A percentile compares a stretch with the other conserved stretches of the same genome.
phyloP scores from a whole-genome alignment of 208 protist species.

The Wallacemonas sp. region DNA sequence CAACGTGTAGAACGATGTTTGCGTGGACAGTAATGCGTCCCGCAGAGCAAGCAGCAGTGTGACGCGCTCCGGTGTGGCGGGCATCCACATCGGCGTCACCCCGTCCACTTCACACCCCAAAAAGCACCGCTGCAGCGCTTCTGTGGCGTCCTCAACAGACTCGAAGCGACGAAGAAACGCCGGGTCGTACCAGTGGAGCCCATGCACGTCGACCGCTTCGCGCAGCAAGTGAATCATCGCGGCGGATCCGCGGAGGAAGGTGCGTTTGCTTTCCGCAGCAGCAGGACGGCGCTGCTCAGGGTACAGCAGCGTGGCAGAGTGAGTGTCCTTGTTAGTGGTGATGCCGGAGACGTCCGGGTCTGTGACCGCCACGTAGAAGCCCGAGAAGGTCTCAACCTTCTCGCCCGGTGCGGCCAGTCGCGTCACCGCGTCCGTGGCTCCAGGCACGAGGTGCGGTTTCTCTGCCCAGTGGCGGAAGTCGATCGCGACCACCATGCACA shows the following conservation, averaged over 20 bases:
- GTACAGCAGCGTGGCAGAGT: not conserved
- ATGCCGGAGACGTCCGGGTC: not conserved
- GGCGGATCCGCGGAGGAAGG: conserved; percentile 66
- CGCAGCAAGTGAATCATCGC: conserved; percentile 77
- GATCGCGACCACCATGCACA: conserved; percentile 79
- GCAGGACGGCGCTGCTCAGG: not conserved
- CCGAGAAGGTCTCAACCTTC: conserved; percentile 31
- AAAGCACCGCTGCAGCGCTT: conserved; percentile 56
- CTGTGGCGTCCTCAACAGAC: conserved; percentile 22
- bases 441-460: conserved; percentile 3
- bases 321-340: not conserved
- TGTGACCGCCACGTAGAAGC: conserved; percentile 53
- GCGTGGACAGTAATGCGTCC: conserved; percentile 11
- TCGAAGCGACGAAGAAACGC: conserved; percentile 37
- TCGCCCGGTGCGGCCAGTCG: conserved; percentile 25
- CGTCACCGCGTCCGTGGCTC: not conserved
- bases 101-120: conserved; percentile 53
- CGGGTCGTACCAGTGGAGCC: conserved; percentile 62
- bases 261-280: not conserved
- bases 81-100: conserved; percentile 72
- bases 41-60: conserved; percentile 56
- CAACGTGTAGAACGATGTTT: conserved; percentile 53
- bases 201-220: conserved; percentile 52
- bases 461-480: conserved; percentile 87
- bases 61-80: conserved; percentile 51